These are phyloP conservation scores for Fusarium tuaranense DNA, from an alignment of 2,329 filamentous ascomycete genomes.

Conservation along the genomic window DNA sequence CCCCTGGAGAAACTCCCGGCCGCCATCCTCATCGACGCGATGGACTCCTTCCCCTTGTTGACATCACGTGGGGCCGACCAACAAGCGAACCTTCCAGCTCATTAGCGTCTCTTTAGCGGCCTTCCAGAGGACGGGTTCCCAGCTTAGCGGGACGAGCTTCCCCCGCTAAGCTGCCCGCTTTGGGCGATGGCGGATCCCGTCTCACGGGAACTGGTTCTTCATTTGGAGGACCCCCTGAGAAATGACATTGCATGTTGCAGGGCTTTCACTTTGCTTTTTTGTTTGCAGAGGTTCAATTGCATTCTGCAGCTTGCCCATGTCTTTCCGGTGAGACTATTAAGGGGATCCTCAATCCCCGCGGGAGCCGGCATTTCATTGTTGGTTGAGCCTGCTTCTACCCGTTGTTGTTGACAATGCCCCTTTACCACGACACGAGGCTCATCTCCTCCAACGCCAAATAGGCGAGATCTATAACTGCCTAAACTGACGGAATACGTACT, in stretches of 20 bases:
- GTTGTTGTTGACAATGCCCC: neutral
- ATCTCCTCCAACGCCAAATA: neutral
- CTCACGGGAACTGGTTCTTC: conserved; percentile 21
- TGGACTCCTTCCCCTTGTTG: conserved; percentile 10
- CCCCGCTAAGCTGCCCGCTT: conserved; percentile 10
- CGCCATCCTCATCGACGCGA: neutral
- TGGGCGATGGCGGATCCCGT: conserved; percentile 12
- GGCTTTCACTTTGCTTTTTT: conserved; percentile 33
- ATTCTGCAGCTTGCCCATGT: neutral
- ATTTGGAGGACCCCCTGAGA: conserved; percentile 27
- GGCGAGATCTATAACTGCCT: neutral
- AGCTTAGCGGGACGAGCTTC: conserved; percentile 3
- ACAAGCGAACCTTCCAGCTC: conserved; percentile 16
- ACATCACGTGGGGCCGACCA: conserved; percentile 20
- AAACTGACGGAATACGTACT: neutral
- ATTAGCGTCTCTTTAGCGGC: conserved; percentile 21
- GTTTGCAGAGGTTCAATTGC: conserved; percentile 10
- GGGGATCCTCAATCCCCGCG: neutral
- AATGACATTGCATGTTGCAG: neutral
- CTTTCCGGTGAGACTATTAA: neutral
- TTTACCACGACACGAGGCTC: neutral
- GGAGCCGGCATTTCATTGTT: neutral
- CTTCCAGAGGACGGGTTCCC: conserved; percentile 4
- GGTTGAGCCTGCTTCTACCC: neutral
- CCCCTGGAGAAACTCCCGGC: conserved; percentile 34